Percentiles rank a stretch among this genome's conserved stretches.
Evolutionary conservation across 805 yeast species (phyloP).

Genomic region (Kazachstania taianensis): DNA sequence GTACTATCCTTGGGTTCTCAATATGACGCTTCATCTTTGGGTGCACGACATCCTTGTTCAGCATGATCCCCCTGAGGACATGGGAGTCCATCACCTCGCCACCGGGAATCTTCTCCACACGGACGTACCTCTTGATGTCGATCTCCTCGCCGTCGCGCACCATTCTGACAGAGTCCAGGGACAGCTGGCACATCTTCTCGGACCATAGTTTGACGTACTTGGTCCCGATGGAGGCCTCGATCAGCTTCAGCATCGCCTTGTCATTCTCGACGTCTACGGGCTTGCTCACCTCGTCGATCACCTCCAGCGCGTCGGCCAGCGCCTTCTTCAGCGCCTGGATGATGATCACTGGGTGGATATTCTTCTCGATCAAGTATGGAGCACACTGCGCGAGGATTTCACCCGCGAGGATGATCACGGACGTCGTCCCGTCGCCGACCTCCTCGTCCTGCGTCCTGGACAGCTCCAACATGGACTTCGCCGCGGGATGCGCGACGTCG

Average conservation of each 20-base stretch:
- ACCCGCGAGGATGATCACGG: conserved; percentile 94
- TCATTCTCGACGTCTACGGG: conserved; percentile 82
- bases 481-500: conserved; percentile 97
- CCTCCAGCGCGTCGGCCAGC: conserved; percentile 77
- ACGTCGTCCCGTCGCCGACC: conserved; percentile 97
- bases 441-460: conserved; percentile 97
- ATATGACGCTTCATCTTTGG: conserved; percentile 92
- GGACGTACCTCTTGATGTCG: conserved; percentile 84
- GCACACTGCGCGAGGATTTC: conserved; percentile 92
- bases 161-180: conserved; percentile 79
- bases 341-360: conserved; percentile 93
- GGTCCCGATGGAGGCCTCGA: conserved; percentile 90
- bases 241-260: conserved; percentile 73
- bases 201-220: conserved; percentile 90
- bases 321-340: conserved; percentile 92
- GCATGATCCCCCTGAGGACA: conserved; percentile 83
- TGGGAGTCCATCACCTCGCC: conserved; percentile 87
- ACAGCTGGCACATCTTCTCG: conserved; percentile 77
- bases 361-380: conserved; percentile 81
- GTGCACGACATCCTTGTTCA: conserved; percentile 96
- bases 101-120: conserved; percentile 95
- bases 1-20: conserved; percentile 78
- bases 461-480: conserved; percentile 95
- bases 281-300: conserved; percentile 71
- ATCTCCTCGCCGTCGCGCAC: conserved; percentile 65